Evolutionary conservation across 805 yeast genomes (phyloP).

Genomic region (Candida ulmi): DNA sequence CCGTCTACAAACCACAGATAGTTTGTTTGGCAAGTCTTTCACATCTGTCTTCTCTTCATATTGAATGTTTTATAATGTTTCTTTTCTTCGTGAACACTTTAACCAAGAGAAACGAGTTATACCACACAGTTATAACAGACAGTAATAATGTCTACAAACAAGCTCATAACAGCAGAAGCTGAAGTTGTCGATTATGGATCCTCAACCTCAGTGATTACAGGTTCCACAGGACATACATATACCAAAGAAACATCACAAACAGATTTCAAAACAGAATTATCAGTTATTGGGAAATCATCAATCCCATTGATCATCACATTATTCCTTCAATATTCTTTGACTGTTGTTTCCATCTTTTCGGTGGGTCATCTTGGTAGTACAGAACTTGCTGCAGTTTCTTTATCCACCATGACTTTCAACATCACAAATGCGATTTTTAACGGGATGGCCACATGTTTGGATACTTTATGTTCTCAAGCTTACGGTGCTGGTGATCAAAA

Average conservation of each 20-base stretch:
- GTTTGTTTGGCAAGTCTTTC: no score
- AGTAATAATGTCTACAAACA: neutral
- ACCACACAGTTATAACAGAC: neutral
- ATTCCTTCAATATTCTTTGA: slow-evolving; percentile 62
- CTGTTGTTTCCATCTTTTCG: slow-evolving; percentile 70
- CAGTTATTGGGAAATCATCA: slow-evolving; percentile 35
- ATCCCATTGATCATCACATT: slow-evolving; percentile 63
- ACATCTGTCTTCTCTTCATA: no score
- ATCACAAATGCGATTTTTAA: slow-evolving; percentile 62
- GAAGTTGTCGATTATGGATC: neutral
- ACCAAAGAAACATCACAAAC: neutral
- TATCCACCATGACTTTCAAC: slow-evolving; percentile 70
- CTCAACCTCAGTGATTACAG: neutral
- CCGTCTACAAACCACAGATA: no score
- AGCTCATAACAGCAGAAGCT: neutral
- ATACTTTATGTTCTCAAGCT: slow-evolving; percentile 72
- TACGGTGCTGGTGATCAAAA: slow-evolving; percentile 61
- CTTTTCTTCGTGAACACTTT: no score
- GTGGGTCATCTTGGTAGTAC: slow-evolving; percentile 71
- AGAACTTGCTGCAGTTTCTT: slow-evolving; percentile 68
- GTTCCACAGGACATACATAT: neutral
- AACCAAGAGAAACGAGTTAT: no score
- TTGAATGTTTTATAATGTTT: neutral
- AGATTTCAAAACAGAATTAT: slow-evolving; percentile 21
- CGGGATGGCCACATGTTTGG: slow-evolving; percentile 70